Conservation (phyloP, 441 rosid genomes). For the Populus hybrid region DNA sequence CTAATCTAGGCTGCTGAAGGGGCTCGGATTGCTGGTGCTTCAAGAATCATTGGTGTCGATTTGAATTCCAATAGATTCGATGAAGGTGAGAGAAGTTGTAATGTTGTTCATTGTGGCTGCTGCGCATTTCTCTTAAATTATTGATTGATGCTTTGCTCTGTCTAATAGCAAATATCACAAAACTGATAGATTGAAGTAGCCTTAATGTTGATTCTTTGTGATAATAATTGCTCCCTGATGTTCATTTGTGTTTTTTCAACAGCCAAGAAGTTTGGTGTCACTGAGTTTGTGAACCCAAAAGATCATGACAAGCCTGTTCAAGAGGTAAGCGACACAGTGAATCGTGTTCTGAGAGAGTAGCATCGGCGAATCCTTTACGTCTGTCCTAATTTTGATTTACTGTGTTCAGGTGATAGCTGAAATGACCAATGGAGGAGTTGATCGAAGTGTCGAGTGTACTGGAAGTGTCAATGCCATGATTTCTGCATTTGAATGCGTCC, state of each 20-base stretch:
- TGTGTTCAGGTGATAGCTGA: too few relatives aligned
- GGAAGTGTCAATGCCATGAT: too few relatives aligned
- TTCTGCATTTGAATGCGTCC: too few relatives aligned
- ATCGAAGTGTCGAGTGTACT: too few relatives aligned
- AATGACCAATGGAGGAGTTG: too few relatives aligned
- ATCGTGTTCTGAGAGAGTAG: not conserved
- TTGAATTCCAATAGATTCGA: conserved; percentile 25
- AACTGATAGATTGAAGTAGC: too few relatives aligned
- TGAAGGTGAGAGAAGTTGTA: conserved; percentile 11
- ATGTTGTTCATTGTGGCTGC: too few relatives aligned
- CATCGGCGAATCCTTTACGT: not conserved
- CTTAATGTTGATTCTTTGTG: not conserved
- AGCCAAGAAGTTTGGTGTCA: conserved; percentile 32
- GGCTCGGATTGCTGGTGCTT: conserved; percentile 38
- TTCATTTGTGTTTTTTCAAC: not conserved
- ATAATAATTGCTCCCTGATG: not conserved
- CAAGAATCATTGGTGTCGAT: conserved; percentile 40
- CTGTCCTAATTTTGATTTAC: too few relatives aligned
- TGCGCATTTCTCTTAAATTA: too few relatives aligned
- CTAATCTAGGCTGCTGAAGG: conserved; percentile 29
- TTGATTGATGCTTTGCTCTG: too few relatives aligned
- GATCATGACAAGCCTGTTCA: conserved; percentile 30
- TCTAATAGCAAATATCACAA: too few relatives aligned
- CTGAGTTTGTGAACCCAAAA: conserved; percentile 30
- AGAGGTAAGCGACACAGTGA: conserved; percentile 16